phyloP scores from a whole-genome alignment of 1,284 basidiomycete genomes.

The Papiliotrema nemorosa region DNA sequence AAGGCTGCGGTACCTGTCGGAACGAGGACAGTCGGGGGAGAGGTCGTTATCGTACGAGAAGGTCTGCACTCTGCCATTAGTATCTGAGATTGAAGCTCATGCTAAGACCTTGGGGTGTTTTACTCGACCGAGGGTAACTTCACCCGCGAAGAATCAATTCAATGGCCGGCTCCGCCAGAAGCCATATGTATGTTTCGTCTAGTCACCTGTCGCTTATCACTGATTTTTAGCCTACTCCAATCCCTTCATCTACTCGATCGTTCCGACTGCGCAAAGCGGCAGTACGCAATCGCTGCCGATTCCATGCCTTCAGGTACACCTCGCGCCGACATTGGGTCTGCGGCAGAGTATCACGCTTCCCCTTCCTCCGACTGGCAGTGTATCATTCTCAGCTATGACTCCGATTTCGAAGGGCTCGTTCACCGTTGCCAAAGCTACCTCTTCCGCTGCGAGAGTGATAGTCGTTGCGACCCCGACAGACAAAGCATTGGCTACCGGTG shows the following conservation, averaged over 20 bases:
- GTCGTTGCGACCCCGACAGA: conserved; percentile 72
- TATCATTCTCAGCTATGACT: conserved; percentile 13
- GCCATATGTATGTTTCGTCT: conserved; percentile 75
- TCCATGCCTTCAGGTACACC: conserved; percentile 71
- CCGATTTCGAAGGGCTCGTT: conserved; percentile 18
- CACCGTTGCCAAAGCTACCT: conserved; percentile 55
- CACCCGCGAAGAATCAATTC: conserved; percentile 59
- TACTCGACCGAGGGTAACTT: conserved; percentile 66
- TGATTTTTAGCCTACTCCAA: conserved; percentile 63
- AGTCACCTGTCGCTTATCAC: conserved; percentile 19
- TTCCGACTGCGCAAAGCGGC: conserved; percentile 54
- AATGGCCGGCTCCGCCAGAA: conserved; percentile 78
- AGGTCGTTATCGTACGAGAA: conserved; percentile 74
- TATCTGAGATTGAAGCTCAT: neutral
- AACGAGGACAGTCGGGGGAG: conserved; percentile 59
- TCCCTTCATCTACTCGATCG: conserved; percentile 77
- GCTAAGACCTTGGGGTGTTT: conserved; percentile 67
- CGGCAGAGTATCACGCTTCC: conserved; percentile 68
- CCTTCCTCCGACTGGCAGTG: conserved; percentile 21
- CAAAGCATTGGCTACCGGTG: conserved; percentile 57
- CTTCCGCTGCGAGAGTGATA: conserved; percentile 45
- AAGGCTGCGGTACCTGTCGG: conserved; percentile 66
- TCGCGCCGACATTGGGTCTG: conserved; percentile 64
- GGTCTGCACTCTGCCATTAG: conserved; percentile 59
- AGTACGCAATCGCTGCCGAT: conserved; percentile 44